These are phyloP conservation scores for Somion occarium DNA, from an alignment of 1,284 basidiomycete genomes.

Conservation along the genomic window DNA sequence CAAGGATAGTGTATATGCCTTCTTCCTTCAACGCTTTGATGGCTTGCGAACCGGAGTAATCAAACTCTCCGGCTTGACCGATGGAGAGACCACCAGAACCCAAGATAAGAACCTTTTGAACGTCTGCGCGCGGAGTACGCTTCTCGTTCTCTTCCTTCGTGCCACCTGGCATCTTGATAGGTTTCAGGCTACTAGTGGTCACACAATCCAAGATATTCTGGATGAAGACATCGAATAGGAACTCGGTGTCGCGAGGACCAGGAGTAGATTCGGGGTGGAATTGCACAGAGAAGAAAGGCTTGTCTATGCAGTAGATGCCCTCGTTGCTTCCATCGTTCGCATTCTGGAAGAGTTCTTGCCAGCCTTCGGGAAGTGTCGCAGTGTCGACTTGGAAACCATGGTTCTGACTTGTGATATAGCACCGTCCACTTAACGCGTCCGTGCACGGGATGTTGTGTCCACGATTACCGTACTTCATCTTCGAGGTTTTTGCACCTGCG, in stretches of 20 bases:
- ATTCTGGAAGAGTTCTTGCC: conserved; percentile 95
- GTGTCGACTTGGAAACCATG: conserved; percentile 97
- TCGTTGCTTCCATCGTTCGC: conserved; percentile 98
- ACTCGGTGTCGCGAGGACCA: conserved; percentile 98
- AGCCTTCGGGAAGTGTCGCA: conserved; percentile 73
- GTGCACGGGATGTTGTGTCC: conserved; percentile 99
- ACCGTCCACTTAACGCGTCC: conserved; percentile 88
- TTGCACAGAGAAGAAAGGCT: conserved; percentile 98
- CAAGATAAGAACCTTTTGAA: conserved; percentile 93
- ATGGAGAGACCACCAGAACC: conserved; percentile 98
- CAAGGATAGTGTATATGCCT: conserved; percentile 97
- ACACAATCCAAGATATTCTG: conserved; percentile 80
- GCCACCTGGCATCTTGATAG: conserved; percentile 87
- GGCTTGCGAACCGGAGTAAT: conserved; percentile 98
- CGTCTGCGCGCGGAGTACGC: conserved; percentile 71
- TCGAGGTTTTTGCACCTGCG: conserved; percentile 89
- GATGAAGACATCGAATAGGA: conserved; percentile 98
- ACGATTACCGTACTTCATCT: conserved; percentile 99
- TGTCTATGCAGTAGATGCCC: conserved; percentile 90
- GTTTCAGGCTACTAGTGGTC: conserved; percentile 60
- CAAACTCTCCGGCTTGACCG: conserved; percentile 98
- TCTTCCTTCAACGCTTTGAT: conserved; percentile 99
- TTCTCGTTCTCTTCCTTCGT: conserved; percentile 80
- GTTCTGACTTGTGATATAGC: conserved; percentile 99
- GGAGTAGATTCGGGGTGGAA: conserved; percentile 99